These are phyloP conservation scores for Penicillium sp. DNA, from an alignment of 2,329 filamentous ascomycete species.

Conservation along the genomic window DNA sequence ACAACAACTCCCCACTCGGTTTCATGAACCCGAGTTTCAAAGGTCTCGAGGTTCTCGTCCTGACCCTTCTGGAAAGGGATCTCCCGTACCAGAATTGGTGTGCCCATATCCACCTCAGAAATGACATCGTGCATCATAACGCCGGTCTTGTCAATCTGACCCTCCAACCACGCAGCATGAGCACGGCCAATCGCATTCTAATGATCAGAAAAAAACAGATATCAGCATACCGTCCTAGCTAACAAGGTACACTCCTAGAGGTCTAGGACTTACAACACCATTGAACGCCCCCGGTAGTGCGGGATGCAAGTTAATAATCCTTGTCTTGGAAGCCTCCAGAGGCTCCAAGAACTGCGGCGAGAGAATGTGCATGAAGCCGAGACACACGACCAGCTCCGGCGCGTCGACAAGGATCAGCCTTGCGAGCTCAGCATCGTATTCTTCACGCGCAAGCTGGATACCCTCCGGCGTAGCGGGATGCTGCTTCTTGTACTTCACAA, in stretches of 20 bases:
- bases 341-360: conserved; percentile 67
- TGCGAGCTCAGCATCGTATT: conserved; percentile 75
- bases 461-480: conserved; percentile 56
- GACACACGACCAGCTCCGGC: conserved; percentile 75
- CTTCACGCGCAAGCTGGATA: conserved; percentile 54
- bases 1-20: conserved; percentile 78
- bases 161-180: conserved; percentile 67
- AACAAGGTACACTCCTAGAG: neutral
- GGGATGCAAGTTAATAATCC: conserved; percentile 81
- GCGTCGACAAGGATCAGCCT: conserved; percentile 61
- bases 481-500: conserved; percentile 71
- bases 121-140: conserved; percentile 90
- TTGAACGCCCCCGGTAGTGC: conserved; percentile 72
- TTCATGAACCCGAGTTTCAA: conserved; percentile 71
- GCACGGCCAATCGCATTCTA: conserved; percentile 72
- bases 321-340: conserved; percentile 59
- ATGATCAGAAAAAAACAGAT: neutral
- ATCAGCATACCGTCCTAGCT: neutral
- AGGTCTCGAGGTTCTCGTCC: conserved; percentile 62
- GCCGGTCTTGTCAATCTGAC: conserved; percentile 67
- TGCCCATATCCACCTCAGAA: conserved; percentile 74
- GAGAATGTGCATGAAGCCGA: conserved; percentile 86
- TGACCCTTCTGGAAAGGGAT: conserved; percentile 61
- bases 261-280: conserved; percentile 53
- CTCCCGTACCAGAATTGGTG: conserved; percentile 68